phyloP scores from a whole-genome alignment of 768 basidiomycete genomes.

The Sporobolomyces phaffii region DNA sequence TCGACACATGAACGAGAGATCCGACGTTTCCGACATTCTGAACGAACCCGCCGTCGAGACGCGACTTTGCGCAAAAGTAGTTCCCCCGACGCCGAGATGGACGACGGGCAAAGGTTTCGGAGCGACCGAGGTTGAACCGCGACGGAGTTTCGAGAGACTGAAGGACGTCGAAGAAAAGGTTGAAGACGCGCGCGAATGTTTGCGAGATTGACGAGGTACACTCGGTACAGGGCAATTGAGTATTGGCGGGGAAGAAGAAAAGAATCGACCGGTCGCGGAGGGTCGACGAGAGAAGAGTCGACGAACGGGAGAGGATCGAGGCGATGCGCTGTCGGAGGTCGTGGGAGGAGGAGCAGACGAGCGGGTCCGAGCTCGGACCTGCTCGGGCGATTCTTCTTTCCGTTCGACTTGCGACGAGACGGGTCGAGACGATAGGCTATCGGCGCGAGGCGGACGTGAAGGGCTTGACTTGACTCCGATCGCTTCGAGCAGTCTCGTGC shows the following conservation, averaged over 20 bases:
- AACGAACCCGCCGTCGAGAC: background rate
- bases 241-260: background rate
- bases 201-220: background rate
- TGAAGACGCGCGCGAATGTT: background rate
- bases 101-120: background rate
- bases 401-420: background rate
- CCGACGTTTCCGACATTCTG: background rate
- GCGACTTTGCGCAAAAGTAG: no score
- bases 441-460: background rate
- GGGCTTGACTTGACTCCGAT: background rate
- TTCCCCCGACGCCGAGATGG: background rate
- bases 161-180: constrained; percentile 3
- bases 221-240: background rate
- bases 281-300: background rate
- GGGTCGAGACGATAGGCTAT: background rate
- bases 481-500: background rate
- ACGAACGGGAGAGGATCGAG: background rate
- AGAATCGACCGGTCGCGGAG: background rate
- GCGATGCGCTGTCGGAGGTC: background rate
- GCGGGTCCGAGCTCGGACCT: background rate
- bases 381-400: background rate
- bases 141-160: background rate
- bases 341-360: background rate
- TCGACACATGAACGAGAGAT: constrained; percentile 27
- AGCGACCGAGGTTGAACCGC: background rate